Evolutionary conservation across 1,139 yeast species (phyloP).

Genomic region (Yamadazyma diospyri): DNA sequence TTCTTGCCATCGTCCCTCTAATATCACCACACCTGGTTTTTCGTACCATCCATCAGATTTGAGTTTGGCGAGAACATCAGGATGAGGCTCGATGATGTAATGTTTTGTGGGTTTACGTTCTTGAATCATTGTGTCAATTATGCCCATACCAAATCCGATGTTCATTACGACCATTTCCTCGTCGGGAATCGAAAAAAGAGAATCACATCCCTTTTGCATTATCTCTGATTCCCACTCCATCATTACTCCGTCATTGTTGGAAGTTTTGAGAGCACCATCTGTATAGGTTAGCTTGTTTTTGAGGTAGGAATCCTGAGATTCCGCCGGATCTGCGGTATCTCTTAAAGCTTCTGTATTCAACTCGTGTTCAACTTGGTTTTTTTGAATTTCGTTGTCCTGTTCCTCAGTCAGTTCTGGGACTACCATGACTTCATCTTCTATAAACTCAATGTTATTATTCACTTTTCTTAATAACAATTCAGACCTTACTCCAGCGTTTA

Average conservation of each 20-base stretch:
- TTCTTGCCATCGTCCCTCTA: slow-evolving; percentile 93
- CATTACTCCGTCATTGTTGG: slow-evolving; percentile 88
- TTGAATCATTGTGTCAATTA: slow-evolving; percentile 78
- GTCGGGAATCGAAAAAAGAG: slow-evolving; percentile 47
- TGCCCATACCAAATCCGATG: slow-evolving; percentile 97
- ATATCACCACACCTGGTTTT: slow-evolving; percentile 63
- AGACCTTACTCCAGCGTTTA: slow-evolving; percentile 88
- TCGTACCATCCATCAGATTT: slow-evolving; percentile 81
- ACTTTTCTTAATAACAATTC: slow-evolving; percentile 77
- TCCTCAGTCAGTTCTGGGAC: slow-evolving; percentile 4
- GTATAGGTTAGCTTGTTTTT: slow-evolving; percentile 65
- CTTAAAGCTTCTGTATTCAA: no score
- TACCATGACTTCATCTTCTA: slow-evolving; percentile 19
- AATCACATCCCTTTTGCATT: slow-evolving; percentile 76
- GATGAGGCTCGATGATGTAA: slow-evolving; percentile 93
- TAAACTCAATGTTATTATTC: slow-evolving; percentile 48
- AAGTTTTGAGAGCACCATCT: slow-evolving; percentile 69
- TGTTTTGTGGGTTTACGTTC: slow-evolving; percentile 58
- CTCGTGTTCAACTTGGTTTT: slow-evolving; percentile 10
- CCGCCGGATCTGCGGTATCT: slow-evolving; percentile 61
- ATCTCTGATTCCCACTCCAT: slow-evolving; percentile 92
- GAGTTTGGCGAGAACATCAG: slow-evolving; percentile 75
- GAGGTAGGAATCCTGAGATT: slow-evolving; percentile 62
- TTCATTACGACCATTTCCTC: slow-evolving; percentile 57
- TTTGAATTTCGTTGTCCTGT: slow-evolving; percentile 1